A percentile compares a stretch with the other conserved stretches of the same genome.
phyloP scores from a whole-genome alignment of 2,329 filamentous ascomycete genomes.

The Alternaria triticimaculans region DNA sequence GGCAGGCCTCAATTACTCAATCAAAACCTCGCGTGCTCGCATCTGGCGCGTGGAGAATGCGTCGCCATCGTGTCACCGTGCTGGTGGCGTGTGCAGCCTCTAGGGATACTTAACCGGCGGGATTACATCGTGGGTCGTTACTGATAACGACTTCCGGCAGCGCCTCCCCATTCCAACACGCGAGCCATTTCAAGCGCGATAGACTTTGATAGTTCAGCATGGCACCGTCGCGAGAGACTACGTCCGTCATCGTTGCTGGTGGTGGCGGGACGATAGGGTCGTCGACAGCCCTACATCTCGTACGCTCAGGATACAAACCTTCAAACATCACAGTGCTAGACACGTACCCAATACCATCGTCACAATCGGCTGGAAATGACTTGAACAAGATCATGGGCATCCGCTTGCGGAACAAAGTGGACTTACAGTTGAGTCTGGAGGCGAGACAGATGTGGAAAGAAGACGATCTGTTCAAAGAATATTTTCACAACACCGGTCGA shows the following conservation, averaged over 20 bases:
- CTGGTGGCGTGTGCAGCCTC: slow-evolving; percentile 24
- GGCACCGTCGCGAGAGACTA: slow-evolving; percentile 24
- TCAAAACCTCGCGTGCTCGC: slow-evolving; percentile 3
- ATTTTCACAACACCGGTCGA: slow-evolving; percentile 56
- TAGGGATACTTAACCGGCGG: slow-evolving; percentile 17
- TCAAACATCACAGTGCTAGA: slow-evolving; percentile 58
- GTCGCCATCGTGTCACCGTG: slow-evolving; percentile 11
- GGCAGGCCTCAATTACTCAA: slow-evolving; percentile 12
- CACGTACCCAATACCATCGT: slow-evolving; percentile 54
- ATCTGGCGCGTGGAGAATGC: slow-evolving; percentile 8
- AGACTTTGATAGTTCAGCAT: slow-evolving; percentile 10
- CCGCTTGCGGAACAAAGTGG: slow-evolving; percentile 50
- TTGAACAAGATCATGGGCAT: slow-evolving; percentile 57
- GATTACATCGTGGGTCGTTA: slow-evolving; percentile 10
- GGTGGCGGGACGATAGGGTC: slow-evolving; percentile 62
- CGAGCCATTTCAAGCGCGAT: neutral
- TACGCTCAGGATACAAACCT: slow-evolving; percentile 56
- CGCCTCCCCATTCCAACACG: neutral
- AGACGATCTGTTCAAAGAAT: slow-evolving; percentile 55
- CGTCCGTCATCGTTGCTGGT: slow-evolving; percentile 52
- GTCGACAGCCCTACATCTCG: slow-evolving; percentile 60
- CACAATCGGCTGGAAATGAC: slow-evolving; percentile 59
- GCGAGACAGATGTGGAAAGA: slow-evolving; percentile 52
- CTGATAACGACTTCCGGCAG: slow-evolving; percentile 10
- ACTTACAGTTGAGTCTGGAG: slow-evolving; percentile 41